These are phyloP conservation scores for Thelephora aurantiotincta DNA, from an alignment of 768 basidiomycete species.

Conservation along the genomic window DNA sequence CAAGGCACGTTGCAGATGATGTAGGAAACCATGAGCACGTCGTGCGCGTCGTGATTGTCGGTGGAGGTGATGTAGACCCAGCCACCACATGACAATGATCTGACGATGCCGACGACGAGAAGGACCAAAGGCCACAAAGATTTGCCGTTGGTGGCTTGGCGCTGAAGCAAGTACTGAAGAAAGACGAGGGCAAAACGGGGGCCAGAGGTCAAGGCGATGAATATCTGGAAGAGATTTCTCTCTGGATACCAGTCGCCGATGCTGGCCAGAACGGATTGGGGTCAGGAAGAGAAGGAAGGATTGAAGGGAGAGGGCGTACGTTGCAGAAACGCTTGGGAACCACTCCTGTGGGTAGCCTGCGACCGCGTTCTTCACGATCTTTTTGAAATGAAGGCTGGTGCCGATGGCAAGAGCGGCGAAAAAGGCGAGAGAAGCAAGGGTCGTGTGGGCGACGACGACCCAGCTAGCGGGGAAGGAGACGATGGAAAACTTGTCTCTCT, in stretches of 20 bases:
- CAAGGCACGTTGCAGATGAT: slow-evolving; percentile 77
- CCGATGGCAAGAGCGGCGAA: slow-evolving; percentile 46
- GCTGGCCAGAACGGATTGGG: slow-evolving; percentile 20
- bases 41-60: slow-evolving; percentile 76
- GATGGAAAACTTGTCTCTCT: not conserved
- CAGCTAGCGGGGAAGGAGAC: not conserved
- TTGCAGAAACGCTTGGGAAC: slow-evolving; percentile 83
- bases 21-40: slow-evolving; percentile 79
- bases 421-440: slow-evolving; percentile 55
- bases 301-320: slow-evolving; percentile 28
- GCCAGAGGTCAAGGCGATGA: slow-evolving; percentile 81
- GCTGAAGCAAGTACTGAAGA: slow-evolving; percentile 45
- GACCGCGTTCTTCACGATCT: slow-evolving; percentile 75
- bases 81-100: slow-evolving; percentile 76
- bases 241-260: slow-evolving; percentile 91
- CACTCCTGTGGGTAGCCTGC: slow-evolving; percentile 79
- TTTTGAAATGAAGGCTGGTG: slow-evolving; percentile 59
- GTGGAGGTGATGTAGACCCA: slow-evolving; percentile 86
- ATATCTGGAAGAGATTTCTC: slow-evolving; percentile 69
- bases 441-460: slow-evolving; percentile 51
- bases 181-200: slow-evolving; percentile 59
- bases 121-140: slow-evolving; percentile 32
- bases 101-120: slow-evolving; percentile 45
- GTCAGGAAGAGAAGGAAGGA: not conserved
- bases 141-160: slow-evolving; percentile 23